A percentile compares a stretch with the other conserved stretches of the same genome.
These are phyloP conservation scores for Aspergillus neoniger DNA, from an alignment of 2,329 filamentous ascomycete species.

Conservation along the genomic window DNA sequence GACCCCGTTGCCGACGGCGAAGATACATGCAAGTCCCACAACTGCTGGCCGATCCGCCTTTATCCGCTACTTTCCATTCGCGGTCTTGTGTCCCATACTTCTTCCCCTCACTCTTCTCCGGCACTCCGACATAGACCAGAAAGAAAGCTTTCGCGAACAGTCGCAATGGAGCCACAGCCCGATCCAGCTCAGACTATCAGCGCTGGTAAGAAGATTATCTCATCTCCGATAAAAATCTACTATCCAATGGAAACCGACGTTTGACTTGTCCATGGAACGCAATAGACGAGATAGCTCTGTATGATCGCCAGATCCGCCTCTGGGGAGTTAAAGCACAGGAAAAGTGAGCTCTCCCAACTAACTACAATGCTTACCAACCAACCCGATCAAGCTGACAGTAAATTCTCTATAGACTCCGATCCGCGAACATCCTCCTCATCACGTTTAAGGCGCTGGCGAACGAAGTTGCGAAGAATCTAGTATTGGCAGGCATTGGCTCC, in stretches of 20 bases:
- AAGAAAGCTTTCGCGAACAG: neutral
- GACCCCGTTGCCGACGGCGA: neutral
- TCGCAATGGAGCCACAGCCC: conserved; percentile 15
- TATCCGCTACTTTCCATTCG: neutral
- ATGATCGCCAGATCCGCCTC: conserved; percentile 94
- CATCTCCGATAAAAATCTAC: neutral
- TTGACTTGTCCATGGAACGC: conserved; percentile 6
- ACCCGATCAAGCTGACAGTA: neutral
- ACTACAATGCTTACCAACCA: neutral
- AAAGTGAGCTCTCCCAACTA: conserved; percentile 47
- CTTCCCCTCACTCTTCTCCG: neutral
- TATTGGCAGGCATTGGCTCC: conserved; percentile 87
- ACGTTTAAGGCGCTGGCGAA: conserved; percentile 85
- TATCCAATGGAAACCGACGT: neutral
- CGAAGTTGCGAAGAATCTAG: conserved; percentile 96
- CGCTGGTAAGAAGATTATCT: conserved; percentile 29
- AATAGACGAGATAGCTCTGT: conserved; percentile 90
- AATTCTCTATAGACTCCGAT: conserved; percentile 66
- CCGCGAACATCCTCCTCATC: conserved; percentile 85
- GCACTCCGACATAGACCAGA: neutral
- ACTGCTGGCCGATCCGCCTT: neutral
- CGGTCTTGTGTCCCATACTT: neutral
- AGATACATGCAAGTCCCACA: conserved; percentile 9
- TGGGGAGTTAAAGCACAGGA: conserved; percentile 97
- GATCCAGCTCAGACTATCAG: conserved; percentile 19